These are phyloP conservation scores for Aspergillus pseudonomiae DNA, from an alignment of 2,329 filamentous ascomycete genomes.

Conservation along the genomic window DNA sequence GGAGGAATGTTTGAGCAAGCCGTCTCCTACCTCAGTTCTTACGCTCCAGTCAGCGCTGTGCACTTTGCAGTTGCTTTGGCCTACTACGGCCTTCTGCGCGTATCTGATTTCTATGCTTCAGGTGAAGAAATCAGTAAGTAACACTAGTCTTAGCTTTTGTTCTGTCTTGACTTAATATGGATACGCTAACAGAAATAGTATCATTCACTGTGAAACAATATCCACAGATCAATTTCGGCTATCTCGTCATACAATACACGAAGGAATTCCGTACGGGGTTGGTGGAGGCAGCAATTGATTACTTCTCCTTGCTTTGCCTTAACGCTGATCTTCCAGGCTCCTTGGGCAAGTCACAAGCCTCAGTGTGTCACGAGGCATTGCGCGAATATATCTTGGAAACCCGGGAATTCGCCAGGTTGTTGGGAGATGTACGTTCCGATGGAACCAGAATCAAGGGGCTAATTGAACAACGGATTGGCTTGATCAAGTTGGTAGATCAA, in stretches of 20 bases:
- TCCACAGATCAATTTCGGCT: constrained; percentile 90
- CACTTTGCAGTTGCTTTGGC: constrained; percentile 90
- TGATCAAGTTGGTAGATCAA: constrained; percentile 80
- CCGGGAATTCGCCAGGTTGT: constrained; percentile 87
- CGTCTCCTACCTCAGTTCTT: constrained; percentile 85
- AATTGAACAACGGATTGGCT: constrained; percentile 79
- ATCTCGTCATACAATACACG: constrained; percentile 93
- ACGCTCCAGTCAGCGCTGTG: constrained; percentile 89
- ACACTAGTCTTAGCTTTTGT: neutral
- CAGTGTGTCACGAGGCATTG: constrained; percentile 87
- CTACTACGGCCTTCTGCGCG: constrained; percentile 86
- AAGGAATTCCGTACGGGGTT: constrained; percentile 91
- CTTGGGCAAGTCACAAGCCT: constrained; percentile 73
- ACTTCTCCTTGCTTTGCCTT: constrained; percentile 86
- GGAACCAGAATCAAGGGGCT: constrained; percentile 82
- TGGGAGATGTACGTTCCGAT: constrained; percentile 87
- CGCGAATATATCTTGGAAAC: constrained; percentile 96
- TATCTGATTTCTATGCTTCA: constrained; percentile 76
- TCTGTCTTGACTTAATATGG: neutral
- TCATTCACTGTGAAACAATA: constrained; percentile 56
- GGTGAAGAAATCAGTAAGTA: constrained; percentile 68
- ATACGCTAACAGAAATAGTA: constrained; percentile 44
- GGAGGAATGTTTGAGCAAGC: constrained; percentile 94
- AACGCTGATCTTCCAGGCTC: constrained; percentile 80
- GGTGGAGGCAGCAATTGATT: constrained; percentile 88